Evolutionary conservation across 495 filamentous ascomycete species (phyloP), one percentile per base, ranked within the genome.

Genomic region (Penicillium egyptiacum): DNA sequence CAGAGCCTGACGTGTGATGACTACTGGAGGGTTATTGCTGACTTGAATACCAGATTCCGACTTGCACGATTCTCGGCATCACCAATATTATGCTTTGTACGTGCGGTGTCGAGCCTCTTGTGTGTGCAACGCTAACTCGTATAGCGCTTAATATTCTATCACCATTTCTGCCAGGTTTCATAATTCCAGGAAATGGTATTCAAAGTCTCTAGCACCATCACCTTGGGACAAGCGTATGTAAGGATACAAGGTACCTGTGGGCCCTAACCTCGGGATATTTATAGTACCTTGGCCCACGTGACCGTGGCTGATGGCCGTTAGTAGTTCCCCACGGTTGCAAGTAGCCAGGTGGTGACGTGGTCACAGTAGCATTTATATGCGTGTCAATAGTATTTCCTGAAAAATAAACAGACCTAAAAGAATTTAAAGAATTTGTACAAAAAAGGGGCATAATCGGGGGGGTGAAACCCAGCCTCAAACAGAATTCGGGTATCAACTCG

Each of bases 161-260:
- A 2, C 83, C 85, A 63, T 86, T 86, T 56, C 61, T 88, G 23
- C 81, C 77, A 49, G 84, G 85, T 0, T 86, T 86, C 55, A 85
- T 86, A 56, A 81, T 83, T 53, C 82, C 83, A 2, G 84, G 84
- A 4, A 68, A 80, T 87, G 83, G 75, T 86, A 64, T 87, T 87
- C 73, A 86, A 87, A 66, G 84, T 83, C 6, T 86, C 83, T 60
- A 84, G 84, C 33, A 86, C 81, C 60, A 86, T 86, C 57, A 86
- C 84, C 41, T 80, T 84, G 72, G 59, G 61, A 37, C 72, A 72
- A 65, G 71, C 63, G 63, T 66, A 53, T n/a, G n/a, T n/a, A n/a
- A n/a, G n/a, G n/a, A n/a, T n/a, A n/a, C n/a, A n/a, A n/a, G n/a
- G n/a, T n/a, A n/a, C n/a, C n/a, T n/a, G n/a, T 28, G 35, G n/a